phyloP scores from a whole-genome alignment of 2,329 filamentous ascomycete species.

The Dactylellina leptospora region DNA sequence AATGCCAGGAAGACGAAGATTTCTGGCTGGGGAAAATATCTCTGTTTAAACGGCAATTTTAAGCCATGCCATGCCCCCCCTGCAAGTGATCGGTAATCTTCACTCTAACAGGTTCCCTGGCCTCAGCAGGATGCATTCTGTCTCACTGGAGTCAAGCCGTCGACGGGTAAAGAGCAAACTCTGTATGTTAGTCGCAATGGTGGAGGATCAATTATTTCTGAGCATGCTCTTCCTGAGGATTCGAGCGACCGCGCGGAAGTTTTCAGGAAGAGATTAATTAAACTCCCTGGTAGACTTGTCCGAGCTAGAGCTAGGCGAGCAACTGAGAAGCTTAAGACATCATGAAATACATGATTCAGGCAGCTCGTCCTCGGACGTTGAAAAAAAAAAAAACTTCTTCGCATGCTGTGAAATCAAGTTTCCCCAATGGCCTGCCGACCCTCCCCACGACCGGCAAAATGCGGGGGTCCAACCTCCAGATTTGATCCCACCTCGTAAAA shows the following conservation, averaged over 20 bases:
- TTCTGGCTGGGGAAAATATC: slow-evolving; percentile 41
- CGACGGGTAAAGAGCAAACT: slow-evolving; percentile 38
- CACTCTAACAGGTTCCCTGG: slow-evolving; percentile 43
- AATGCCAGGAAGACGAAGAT: slow-evolving; percentile 46
- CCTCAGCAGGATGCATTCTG: slow-evolving; percentile 44
- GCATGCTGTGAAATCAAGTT: slow-evolving; percentile 48
- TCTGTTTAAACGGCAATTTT: slow-evolving; percentile 52
- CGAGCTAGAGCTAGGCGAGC: slow-evolving; percentile 42
- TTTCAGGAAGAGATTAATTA: slow-evolving; percentile 3
- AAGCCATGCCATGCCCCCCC: slow-evolving; percentile 50
- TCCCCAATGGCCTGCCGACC: slow-evolving; percentile 20
- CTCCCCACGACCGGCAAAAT: slow-evolving; percentile 48
- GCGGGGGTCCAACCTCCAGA: slow-evolving; percentile 47
- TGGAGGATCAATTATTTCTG: slow-evolving; percentile 41
- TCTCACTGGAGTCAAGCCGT: slow-evolving; percentile 37
- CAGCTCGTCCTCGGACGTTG: slow-evolving; percentile 26
- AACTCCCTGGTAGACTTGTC: slow-evolving; percentile 30
- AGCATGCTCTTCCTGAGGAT: slow-evolving; percentile 36
- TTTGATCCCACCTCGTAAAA: slow-evolving; percentile 1
- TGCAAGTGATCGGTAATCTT: slow-evolving; percentile 46
- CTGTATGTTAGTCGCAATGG: slow-evolving; percentile 14
- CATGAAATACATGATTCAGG: slow-evolving; percentile 45
- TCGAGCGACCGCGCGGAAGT: slow-evolving; percentile 14
- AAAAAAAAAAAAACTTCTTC: too few relatives aligned
- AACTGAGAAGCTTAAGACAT: slow-evolving; percentile 42